Evolutionary conservation across 2,329 filamentous ascomycete species (phyloP).

Genomic region (Ceratocystis eucalypticola): DNA sequence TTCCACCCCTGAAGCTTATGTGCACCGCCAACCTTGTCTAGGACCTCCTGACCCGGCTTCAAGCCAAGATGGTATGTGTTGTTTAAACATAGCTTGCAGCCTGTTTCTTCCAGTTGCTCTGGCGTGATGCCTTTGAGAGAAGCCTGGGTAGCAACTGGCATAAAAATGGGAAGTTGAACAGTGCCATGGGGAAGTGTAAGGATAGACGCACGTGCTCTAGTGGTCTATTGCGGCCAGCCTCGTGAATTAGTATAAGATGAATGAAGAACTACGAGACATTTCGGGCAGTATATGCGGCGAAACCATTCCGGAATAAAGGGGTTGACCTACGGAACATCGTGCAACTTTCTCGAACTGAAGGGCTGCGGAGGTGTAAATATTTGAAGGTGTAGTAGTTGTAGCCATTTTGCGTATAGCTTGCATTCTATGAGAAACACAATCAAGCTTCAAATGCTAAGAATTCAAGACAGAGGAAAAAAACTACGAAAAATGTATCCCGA

Average conservation of each 20-base stretch:
- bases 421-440: slow-evolving; percentile 7
- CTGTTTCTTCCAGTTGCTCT: slow-evolving; percentile 76
- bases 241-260: not conserved
- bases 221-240: slow-evolving; percentile 47
- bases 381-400: slow-evolving; percentile 19
- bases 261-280: not conserved
- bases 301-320: not conserved
- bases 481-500: not conserved
- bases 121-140: slow-evolving; percentile 91
- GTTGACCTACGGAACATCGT: slow-evolving; percentile 57
- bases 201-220: slow-evolving; percentile 79
- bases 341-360: slow-evolving; percentile 67
- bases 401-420: slow-evolving; percentile 18
- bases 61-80: slow-evolving; percentile 96
- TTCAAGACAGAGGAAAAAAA: not conserved
- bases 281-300: too few relatives aligned
- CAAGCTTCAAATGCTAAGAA: not conserved
- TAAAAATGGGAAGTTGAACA: slow-evolving; percentile 85
- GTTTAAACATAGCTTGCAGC: slow-evolving; percentile 84
- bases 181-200: slow-evolving; percentile 83
- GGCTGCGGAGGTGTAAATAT: slow-evolving; percentile 46
- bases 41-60: slow-evolving; percentile 80
- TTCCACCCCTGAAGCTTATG: slow-evolving; percentile 93
- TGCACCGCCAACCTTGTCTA: slow-evolving; percentile 79
- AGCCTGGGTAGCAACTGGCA: slow-evolving; percentile 95